These are phyloP conservation scores for Arthrobotrys pseudoclavata DNA, from an alignment of 2,329 filamentous ascomycete species.

Conservation along the genomic window DNA sequence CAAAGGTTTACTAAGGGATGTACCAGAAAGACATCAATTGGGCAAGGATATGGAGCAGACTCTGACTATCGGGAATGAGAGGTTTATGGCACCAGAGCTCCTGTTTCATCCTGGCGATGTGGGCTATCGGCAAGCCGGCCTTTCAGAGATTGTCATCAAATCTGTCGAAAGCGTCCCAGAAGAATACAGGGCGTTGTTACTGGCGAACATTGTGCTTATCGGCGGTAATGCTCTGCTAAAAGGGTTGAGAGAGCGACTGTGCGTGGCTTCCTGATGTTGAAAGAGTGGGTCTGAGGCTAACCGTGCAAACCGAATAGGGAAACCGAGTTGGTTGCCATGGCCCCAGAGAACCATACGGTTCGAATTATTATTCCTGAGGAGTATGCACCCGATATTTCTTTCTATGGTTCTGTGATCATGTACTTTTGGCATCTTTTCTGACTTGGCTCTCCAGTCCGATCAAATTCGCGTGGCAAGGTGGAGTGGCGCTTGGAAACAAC, in stretches of 20 bases:
- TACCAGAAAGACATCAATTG: constrained; percentile 66
- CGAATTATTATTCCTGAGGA: constrained; percentile 78
- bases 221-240: constrained; percentile 85
- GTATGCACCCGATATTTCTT: constrained; percentile 64
- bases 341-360: constrained; percentile 82
- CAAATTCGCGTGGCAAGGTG: constrained; percentile 86
- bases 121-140: constrained; percentile 83
- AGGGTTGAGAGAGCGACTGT: constrained; percentile 84
- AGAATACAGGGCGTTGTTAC: constrained; percentile 84
- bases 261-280: constrained; percentile 61
- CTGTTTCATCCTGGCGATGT: constrained; percentile 89
- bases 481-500: constrained; percentile 80
- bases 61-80: constrained; percentile 88
- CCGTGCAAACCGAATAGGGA: constrained; percentile 66
- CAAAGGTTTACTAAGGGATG: constrained; percentile 78
- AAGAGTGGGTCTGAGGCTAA: neutral
- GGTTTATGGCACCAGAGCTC: constrained; percentile 89
- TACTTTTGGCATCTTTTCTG: neutral
- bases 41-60: constrained; percentile 77
- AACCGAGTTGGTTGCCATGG: constrained; percentile 78
- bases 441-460: constrained; percentile 71
- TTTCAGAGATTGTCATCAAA: constrained; percentile 86
- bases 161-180: constrained; percentile 80
- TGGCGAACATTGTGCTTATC: constrained; percentile 89
- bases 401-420: constrained; percentile 24